Conservation (phyloP, 1,284 basidiomycete species). For the Boletus mariae region DNA sequence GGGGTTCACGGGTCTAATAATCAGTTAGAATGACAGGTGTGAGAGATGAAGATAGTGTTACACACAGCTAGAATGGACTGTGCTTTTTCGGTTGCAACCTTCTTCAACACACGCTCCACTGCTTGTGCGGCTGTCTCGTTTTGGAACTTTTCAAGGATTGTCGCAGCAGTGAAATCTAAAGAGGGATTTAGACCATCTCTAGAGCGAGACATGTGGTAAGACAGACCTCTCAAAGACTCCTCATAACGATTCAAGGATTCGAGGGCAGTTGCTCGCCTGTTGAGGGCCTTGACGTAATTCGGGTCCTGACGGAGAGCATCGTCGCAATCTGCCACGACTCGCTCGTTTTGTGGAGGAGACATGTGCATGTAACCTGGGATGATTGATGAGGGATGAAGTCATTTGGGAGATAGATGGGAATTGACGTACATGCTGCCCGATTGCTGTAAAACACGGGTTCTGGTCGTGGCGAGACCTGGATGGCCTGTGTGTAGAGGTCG, state of each 20-base stretch:
- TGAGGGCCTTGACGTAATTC: constrained; percentile 93
- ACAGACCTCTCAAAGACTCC: constrained; percentile 75
- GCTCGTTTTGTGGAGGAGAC: constrained; percentile 77
- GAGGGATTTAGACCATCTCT: neutral
- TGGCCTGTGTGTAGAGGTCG: constrained; percentile 88
- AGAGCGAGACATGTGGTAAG: neutral
- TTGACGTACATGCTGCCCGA: constrained; percentile 84
- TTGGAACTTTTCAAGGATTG: constrained; percentile 91
- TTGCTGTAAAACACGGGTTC: constrained; percentile 98
- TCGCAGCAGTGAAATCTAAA: constrained; percentile 91
- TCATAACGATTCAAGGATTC: constrained; percentile 77
- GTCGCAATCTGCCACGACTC: constrained; percentile 90
- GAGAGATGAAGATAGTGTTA: constrained; percentile 5
- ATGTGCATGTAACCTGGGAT: constrained; percentile 85
- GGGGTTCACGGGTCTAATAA: constrained; percentile 69
- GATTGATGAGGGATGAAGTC: neutral
- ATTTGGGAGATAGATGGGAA: neutral
- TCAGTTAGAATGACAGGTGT: neutral
- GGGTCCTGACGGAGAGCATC: constrained; percentile 83
- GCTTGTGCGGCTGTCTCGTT: constrained; percentile 77
- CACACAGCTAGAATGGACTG: constrained; percentile 63
- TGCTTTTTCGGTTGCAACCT: constrained; percentile 72
- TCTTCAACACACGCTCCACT: constrained; percentile 92
- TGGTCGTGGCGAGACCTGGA: constrained; percentile 77
- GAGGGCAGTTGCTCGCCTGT: constrained; percentile 84